These are phyloP conservation scores for Acorus calamus DNA, from an alignment of 106 monocot genomes.

Conservation along the genomic window DNA sequence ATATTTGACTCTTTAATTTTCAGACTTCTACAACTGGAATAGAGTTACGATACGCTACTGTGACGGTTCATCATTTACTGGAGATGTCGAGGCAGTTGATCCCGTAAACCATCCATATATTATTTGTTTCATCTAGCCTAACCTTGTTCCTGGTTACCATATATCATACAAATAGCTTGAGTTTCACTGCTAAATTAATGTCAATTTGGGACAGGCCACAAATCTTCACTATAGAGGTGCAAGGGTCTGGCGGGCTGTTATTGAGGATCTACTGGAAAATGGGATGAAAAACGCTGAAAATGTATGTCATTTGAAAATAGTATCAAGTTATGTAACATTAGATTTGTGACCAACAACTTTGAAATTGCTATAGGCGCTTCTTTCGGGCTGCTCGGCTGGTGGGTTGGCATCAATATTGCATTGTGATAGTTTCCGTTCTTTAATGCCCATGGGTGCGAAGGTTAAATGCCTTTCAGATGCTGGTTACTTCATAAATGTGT, in stretches of 20 bases:
- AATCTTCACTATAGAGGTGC: slow-evolving; percentile 2
- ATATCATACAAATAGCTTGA: too few species aligned
- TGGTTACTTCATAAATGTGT: slow-evolving; percentile 1
- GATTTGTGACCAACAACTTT: neutral
- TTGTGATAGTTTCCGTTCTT: slow-evolving; percentile 1
- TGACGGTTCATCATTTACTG: slow-evolving; percentile 11
- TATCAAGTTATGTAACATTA: too few species aligned
- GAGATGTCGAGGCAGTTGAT: slow-evolving; percentile 9
- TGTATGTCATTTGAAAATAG: neutral
- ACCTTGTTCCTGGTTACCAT: too few species aligned
- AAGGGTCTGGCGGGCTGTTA: neutral
- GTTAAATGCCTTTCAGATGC: slow-evolving; percentile 4
- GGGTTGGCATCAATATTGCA: neutral
- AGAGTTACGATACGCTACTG: slow-evolving; percentile 10
- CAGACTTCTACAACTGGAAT: slow-evolving; percentile 15
- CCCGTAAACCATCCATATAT: neutral
- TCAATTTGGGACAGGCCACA: neutral
- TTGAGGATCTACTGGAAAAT: neutral
- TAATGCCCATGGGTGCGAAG: neutral
- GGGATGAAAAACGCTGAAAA: neutral
- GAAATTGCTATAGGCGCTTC: neutral
- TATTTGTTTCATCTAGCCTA: too few species aligned
- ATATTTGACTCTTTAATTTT: neutral
- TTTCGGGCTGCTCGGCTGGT: neutral
- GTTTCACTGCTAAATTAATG: too few species aligned